Evolutionary conservation across 768 basidiomycete genomes (phyloP), one percentile per base, ranked within the genome.

Genomic region (Sistotremastrum niveocremeum): DNA sequence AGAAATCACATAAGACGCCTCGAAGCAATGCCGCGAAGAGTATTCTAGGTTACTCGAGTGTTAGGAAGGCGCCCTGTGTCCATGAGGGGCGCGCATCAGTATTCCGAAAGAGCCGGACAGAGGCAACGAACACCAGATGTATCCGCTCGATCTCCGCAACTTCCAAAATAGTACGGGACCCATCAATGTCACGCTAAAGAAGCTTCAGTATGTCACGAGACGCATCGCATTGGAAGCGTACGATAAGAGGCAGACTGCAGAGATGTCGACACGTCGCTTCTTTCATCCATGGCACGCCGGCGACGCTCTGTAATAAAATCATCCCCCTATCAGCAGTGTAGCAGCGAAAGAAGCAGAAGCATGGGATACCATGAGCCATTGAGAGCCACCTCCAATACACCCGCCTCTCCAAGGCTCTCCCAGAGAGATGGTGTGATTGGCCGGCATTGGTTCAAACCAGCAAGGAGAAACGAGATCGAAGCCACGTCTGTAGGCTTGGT

Each of bases 61-160:
- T 84, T 87, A 98, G 87, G 67, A 98, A 99, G 2, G 93, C 95
- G 79, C 87, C 84, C 46, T 46, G 52, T 37, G 44, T 53, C 33
- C 49, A 51, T 39, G 46, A 50, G 20, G 41, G 35, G n/a, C n/a
- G n/a, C n/a, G n/a, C n/a, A n/a, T n/a, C 38, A 35, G 40, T 32
- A 44, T 9, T 44, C 40, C 50, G 47, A 44, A 45, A n/a, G 55
- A 55, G 46, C 49, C 20, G 35, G 31, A 28, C n/a, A 34, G 34
- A 36, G 37, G 37, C 31, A 30, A 60, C 74, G 56, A 49, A 86
- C 84, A 93, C 84, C 44, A 93, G 70, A 61, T 94, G 90, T 87
- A 95, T 94, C 34, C 94, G 71, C 65, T 99, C 94, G 59, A 97
- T 98, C 59, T 98, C 90, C 8, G 91, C 90, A 65, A 95, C 94